Evolutionary conservation across 441 rosid genomes (phyloP).

Genomic region (Adansonia grandidieri): DNA sequence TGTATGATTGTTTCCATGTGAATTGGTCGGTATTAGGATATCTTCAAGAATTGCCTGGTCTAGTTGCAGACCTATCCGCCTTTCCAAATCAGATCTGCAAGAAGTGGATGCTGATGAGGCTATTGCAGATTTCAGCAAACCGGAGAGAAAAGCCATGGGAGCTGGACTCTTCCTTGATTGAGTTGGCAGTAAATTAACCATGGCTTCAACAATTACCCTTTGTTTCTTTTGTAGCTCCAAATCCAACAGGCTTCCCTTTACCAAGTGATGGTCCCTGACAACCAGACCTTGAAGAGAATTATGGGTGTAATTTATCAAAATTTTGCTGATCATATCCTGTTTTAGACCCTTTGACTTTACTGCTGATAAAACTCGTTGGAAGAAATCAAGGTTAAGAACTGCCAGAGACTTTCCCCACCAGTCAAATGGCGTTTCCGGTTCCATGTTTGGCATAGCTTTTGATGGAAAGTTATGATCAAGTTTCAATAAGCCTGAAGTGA

Average conservation of each 20-base stretch:
- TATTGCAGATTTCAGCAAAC: slow-evolving; percentile 75
- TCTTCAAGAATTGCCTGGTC: slow-evolving; percentile 97
- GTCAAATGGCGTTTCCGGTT: slow-evolving; percentile 76
- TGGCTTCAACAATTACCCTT: slow-evolving; percentile 68
- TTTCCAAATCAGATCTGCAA: slow-evolving; percentile 80
- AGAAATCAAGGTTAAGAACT: slow-evolving; percentile 72
- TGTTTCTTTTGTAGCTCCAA: slow-evolving; percentile 76
- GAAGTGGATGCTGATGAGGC: slow-evolving; percentile 63
- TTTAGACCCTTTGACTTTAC: slow-evolving; percentile 88
- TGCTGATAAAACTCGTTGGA: slow-evolving; percentile 77
- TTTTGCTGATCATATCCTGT: slow-evolving; percentile 95
- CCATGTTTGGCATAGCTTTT: slow-evolving; percentile 44
- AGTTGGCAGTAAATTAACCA: slow-evolving; percentile 76
- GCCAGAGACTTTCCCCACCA: slow-evolving; percentile 96
- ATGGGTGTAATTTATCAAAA: slow-evolving; percentile 78
- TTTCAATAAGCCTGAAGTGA: slow-evolving; percentile 82
- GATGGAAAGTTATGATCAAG: slow-evolving; percentile 71
- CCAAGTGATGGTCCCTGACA: slow-evolving; percentile 59
- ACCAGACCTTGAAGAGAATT: slow-evolving; percentile 79
- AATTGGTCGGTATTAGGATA: slow-evolving; percentile 70
- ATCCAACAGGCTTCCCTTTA: slow-evolving; percentile 62
- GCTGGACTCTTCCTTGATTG: slow-evolving; percentile 86
- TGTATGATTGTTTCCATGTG: slow-evolving; percentile 57
- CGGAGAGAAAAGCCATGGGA: slow-evolving; percentile 89
- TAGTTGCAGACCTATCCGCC: slow-evolving; percentile 84